Evolutionary conservation across 768 basidiomycete species (phyloP).

Genomic region (Phlebiopsis gigantea): DNA sequence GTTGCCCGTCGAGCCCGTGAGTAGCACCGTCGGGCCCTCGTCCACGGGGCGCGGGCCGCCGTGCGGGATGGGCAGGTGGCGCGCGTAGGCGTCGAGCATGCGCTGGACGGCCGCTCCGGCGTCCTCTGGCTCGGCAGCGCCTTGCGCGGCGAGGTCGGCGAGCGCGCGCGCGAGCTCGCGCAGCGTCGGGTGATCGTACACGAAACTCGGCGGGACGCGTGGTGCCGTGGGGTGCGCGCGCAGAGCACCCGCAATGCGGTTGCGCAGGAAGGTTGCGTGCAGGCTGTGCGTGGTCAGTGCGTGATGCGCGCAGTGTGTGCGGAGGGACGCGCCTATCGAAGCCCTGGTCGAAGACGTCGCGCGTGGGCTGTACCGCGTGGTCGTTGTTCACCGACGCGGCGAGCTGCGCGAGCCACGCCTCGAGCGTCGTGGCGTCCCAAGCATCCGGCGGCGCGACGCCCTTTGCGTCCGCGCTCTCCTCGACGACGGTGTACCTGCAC

Average conservation of each 20-base stretch:
- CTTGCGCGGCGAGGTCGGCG: background rate
- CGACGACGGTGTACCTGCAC: constrained; percentile 14
- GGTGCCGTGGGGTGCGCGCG: background rate
- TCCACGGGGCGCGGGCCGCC: background rate
- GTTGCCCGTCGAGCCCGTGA: constrained; percentile 12
- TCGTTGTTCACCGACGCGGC: constrained; percentile 5
- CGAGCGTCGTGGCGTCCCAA: constrained; percentile 4
- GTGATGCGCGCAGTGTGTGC: background rate
- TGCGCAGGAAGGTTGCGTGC: constrained; percentile 13
- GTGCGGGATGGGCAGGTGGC: background rate
- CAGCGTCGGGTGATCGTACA: constrained; percentile 10
- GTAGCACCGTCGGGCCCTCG: background rate
- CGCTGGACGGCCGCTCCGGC: background rate
- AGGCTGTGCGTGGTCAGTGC: constrained; percentile 1
- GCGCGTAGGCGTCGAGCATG: constrained; percentile 6
- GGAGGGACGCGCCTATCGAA: constrained; percentile 8
- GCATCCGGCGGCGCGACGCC: constrained; percentile 10
- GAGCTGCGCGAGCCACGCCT: constrained; percentile 12
- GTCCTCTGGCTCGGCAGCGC: background rate
- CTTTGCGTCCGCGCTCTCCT: constrained; percentile 11
- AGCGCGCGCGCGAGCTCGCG: background rate
- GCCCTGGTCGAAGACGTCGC: constrained; percentile 11
- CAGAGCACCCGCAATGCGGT: constrained; percentile 13
- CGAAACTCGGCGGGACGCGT: constrained; percentile 5
- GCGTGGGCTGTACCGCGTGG: background rate